A percentile compares a stretch with the other conserved stretches of the same genome.
phyloP scores from a whole-genome alignment of 495 filamentous ascomycete species.

The Podospora australis region DNA sequence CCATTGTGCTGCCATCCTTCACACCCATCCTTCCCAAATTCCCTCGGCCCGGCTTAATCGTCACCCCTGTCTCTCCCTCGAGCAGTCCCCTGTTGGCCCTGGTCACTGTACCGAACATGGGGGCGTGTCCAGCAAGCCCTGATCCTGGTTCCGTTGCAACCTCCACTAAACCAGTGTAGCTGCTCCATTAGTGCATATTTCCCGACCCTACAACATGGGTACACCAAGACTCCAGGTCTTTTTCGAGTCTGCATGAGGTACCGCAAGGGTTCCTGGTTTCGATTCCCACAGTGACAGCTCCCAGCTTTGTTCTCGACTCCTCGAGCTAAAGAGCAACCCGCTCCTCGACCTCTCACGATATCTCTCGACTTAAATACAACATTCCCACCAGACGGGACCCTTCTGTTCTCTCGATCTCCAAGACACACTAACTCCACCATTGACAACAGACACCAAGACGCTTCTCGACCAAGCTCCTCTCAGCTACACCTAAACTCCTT shows the following conservation, averaged over 20 bases:
- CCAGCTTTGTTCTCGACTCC: constrained; percentile 2
- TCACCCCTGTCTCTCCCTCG: not conserved
- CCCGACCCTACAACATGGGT: constrained; percentile 14
- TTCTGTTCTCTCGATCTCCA: constrained; percentile 6
- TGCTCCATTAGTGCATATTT: constrained; percentile 9
- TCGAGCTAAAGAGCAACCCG: no score
- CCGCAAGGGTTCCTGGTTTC: constrained; percentile 22
- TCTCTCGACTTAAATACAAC: constrained; percentile 24
- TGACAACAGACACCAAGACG: constrained; percentile 5
- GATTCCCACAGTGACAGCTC: constrained; percentile 10
- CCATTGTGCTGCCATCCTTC: no score
- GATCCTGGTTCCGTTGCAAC: constrained; percentile 7
- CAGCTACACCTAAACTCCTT: no score
- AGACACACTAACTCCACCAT: no score
- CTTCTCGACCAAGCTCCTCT: not conserved
- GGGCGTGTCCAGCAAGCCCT: not conserved
- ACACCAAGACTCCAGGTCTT: constrained; percentile 1
- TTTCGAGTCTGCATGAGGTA: constrained; percentile 13
- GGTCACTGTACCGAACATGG: constrained; percentile 5
- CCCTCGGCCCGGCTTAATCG: not conserved
- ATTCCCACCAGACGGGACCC: constrained; percentile 10
- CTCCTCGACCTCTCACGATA: constrained; percentile 8
- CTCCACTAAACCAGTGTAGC: constrained; percentile 4
- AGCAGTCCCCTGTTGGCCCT: not conserved
- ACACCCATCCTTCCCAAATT: not conserved